phyloP scores from a whole-genome alignment of 1,284 basidiomycete genomes.

The Psilocybe mexicana region DNA sequence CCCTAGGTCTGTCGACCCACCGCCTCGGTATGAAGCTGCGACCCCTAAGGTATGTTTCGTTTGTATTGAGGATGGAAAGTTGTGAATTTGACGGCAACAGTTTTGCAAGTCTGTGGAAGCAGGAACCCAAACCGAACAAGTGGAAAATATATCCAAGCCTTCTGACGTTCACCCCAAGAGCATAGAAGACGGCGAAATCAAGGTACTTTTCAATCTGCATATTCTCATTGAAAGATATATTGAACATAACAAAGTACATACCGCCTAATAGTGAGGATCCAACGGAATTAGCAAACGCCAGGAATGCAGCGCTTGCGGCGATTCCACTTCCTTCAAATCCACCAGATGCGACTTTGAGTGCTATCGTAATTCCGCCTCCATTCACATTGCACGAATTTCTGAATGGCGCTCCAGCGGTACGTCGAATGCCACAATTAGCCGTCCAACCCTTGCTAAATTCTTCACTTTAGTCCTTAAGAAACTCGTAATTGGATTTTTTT shows the following conservation, averaged over 20 bases:
- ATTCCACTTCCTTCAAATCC: constrained; percentile 63
- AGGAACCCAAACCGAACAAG: constrained; percentile 16
- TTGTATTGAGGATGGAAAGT: background rate
- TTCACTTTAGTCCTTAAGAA: constrained; percentile 44
- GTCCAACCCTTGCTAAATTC: background rate
- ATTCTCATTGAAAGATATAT: background rate
- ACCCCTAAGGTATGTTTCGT: constrained; percentile 19
- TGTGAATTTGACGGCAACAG: background rate
- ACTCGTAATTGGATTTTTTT: constrained; percentile 42
- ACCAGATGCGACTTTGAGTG: constrained; percentile 63
- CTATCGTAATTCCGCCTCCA: constrained; percentile 62
- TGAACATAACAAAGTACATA: constrained; percentile 16
- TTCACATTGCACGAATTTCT: constrained; percentile 71
- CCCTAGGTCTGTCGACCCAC: constrained; percentile 22
- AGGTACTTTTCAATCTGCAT: background rate
- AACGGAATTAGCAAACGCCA: constrained; percentile 48
- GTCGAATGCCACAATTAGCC: constrained; percentile 26
- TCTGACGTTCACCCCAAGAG: background rate
- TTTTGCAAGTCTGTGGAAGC: constrained; percentile 3
- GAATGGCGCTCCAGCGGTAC: constrained; percentile 56
- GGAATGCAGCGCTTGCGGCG: constrained; percentile 54
- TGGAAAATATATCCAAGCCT: background rate
- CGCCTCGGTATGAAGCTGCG: constrained; percentile 30
- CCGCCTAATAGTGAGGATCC: constrained; percentile 38
- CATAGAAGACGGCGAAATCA: constrained; percentile 2